These are phyloP conservation scores for Acorus gramineus DNA, from an alignment of 106 monocot species.

Conservation along the genomic window DNA sequence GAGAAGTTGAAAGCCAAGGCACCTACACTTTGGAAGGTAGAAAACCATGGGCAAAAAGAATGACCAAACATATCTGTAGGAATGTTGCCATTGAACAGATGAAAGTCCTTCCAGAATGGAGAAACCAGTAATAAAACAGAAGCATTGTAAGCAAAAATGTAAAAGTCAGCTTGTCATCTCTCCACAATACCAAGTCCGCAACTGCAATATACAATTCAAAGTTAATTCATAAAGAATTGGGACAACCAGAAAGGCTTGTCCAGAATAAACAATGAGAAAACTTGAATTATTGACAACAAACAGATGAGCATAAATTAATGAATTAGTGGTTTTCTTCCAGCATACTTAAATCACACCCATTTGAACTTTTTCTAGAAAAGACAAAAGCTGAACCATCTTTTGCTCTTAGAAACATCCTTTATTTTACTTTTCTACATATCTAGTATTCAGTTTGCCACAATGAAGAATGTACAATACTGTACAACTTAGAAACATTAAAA, in stretches of 20 bases:
- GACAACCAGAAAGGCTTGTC: too few relatives aligned
- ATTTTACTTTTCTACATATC: too few relatives aligned
- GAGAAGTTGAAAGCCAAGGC: neutral
- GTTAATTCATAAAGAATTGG: neutral
- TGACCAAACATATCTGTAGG: conserved; percentile 32
- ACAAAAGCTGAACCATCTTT: too few relatives aligned
- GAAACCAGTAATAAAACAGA: conserved; percentile 77
- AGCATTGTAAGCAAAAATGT: conserved; percentile 33
- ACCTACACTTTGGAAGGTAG: conserved; percentile 77
- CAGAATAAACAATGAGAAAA: too few relatives aligned
- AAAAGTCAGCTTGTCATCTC: conserved; percentile 92
- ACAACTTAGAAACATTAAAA: conserved; percentile 2
- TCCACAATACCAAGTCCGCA: conserved; percentile 73
- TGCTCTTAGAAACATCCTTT: too few relatives aligned
- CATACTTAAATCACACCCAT: too few relatives aligned
- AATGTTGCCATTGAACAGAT: conserved; percentile 57
- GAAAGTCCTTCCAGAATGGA: conserved; percentile 70
- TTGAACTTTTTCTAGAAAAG: too few relatives aligned
- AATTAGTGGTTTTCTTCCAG: too few relatives aligned
- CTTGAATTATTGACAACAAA: too few relatives aligned
- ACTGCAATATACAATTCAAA: conserved; percentile 32
- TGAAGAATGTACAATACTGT: neutral
- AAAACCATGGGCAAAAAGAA: conserved; percentile 52
- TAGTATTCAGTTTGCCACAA: too few relatives aligned
- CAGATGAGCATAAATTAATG: too few relatives aligned